These are phyloP conservation scores for Neurospora sp. DNA, from an alignment of 495 filamentous ascomycete genomes.

Conservation along the genomic window DNA sequence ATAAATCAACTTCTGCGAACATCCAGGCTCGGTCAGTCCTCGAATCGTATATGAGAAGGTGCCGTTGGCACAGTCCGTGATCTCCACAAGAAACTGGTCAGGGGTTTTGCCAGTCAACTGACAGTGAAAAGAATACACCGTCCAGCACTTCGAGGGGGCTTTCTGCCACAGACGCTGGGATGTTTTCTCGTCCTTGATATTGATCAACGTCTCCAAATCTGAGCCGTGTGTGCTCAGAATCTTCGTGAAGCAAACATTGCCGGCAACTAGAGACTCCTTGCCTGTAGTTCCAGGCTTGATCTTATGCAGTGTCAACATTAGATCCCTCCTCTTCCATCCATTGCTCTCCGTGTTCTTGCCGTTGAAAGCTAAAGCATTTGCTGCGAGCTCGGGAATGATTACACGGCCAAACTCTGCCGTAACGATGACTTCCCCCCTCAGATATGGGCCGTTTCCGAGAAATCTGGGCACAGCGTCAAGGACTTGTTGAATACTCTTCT, in stretches of 20 bases:
- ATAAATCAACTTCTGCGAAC: slow-evolving; percentile 12
- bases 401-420: slow-evolving; percentile 35
- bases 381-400: slow-evolving; percentile 15
- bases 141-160: slow-evolving; percentile 6
- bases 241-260: slow-evolving; percentile 28
- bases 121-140: slow-evolving; percentile 46
- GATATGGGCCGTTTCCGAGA: slow-evolving; percentile 5
- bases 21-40: slow-evolving; percentile 2
- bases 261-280: background rate
- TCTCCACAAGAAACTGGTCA: slow-evolving; percentile 32
- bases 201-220: slow-evolving; percentile 28
- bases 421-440: slow-evolving; percentile 24
- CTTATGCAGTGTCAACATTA: slow-evolving; percentile 6
- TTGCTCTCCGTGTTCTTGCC: background rate
- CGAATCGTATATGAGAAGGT: slow-evolving; percentile 18
- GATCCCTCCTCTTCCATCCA: slow-evolving; percentile 10
- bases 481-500: background rate
- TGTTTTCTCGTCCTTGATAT: slow-evolving; percentile 7
- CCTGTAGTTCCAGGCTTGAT: background rate
- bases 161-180: slow-evolving; percentile 14
- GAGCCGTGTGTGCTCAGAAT: slow-evolving; percentile 25
- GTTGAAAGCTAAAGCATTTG: slow-evolving; percentile 12
- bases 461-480: slow-evolving; percentile 3
- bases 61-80: slow-evolving; percentile 36
- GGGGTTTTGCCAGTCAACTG: slow-evolving; percentile 1